Evolutionary conservation across 306 rosid species (phyloP), one percentile per base, ranked within the genome.

Genomic region (Cucurbita pepo): DNA sequence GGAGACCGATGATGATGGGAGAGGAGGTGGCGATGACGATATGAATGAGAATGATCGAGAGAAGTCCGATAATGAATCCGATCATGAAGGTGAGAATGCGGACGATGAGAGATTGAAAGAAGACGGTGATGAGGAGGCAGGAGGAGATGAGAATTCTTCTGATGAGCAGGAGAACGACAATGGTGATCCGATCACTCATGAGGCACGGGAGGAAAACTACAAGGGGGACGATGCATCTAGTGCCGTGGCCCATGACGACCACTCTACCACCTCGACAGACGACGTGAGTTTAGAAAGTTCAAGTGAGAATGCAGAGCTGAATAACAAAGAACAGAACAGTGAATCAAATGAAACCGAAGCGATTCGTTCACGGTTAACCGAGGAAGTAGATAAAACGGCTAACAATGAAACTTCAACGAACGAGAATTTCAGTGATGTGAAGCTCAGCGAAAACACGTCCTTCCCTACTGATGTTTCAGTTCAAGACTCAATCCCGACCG

Each of bases 201-300:
- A 88, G 80, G 97, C 99, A 45, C 83, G 99, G 22, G 99, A 94
- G 91, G 95, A 91, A 77, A 62, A 89, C 75, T 94, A 94, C 81
- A 94, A 84, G 81, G 97, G 85, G 0, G 99, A 94, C 69, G 99
- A 94, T 82, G 99, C 97, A 38, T 94, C 99, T 74, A 94, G 99
- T 82, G 99, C 96, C 77, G 99, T 94, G 69, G 56, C 96, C 75
- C 99, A 94, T 58, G 92, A 90, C 73, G 63, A 85, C 71, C 86
- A 81, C 25, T 77, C 79, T 65, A 74, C 79, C 61, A 79, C 79
- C 81, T 51, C 81, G 67, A 51, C 80, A 14, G 85, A 77, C 43
- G 79, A 77, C 69, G 69, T 48, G 74, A 77, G 77, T 84, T 55
- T 72, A 53, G 91, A 79, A 66, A 82, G 80, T 63, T 60, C 89